Conservation (phyloP, 2,329 filamentous ascomycete genomes). For the Diplodia corticola region DNA sequence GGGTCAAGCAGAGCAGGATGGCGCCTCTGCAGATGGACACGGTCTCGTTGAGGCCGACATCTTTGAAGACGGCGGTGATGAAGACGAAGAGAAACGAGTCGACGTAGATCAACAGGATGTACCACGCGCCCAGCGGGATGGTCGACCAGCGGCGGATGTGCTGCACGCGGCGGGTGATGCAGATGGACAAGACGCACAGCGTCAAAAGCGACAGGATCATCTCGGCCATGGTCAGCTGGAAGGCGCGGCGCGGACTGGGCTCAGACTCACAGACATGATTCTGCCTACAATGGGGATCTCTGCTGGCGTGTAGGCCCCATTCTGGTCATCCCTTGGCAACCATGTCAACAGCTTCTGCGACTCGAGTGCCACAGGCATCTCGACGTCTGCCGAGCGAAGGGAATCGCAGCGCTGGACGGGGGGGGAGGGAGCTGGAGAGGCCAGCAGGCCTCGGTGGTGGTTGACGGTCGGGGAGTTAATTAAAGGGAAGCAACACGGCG, state of each 20-base stretch:
- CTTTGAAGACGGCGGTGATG: constrained; percentile 13
- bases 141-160: neutral
- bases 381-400: neutral
- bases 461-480: neutral
- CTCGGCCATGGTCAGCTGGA: neutral
- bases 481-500: neutral
- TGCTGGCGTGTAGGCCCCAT: constrained; percentile 21
- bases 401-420: neutral
- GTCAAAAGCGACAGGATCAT: constrained; percentile 11
- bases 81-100: constrained; percentile 16
- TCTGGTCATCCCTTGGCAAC: neutral
- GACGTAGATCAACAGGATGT: neutral
- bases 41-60: constrained; percentile 6
- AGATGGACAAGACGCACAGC: neutral
- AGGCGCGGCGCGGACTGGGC: constrained; percentile 23
- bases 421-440: neutral
- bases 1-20: neutral
- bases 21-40: neutral
- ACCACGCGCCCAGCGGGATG: neutral
- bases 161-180: neutral
- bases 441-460: neutral
- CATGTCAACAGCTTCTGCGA: neutral
- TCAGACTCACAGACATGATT: constrained; percentile 28
- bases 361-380: constrained; percentile 1
- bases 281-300: constrained; percentile 30